phyloP scores from a whole-genome alignment of 495 filamentous ascomycete species.

The Talaromyces adpressus region DNA sequence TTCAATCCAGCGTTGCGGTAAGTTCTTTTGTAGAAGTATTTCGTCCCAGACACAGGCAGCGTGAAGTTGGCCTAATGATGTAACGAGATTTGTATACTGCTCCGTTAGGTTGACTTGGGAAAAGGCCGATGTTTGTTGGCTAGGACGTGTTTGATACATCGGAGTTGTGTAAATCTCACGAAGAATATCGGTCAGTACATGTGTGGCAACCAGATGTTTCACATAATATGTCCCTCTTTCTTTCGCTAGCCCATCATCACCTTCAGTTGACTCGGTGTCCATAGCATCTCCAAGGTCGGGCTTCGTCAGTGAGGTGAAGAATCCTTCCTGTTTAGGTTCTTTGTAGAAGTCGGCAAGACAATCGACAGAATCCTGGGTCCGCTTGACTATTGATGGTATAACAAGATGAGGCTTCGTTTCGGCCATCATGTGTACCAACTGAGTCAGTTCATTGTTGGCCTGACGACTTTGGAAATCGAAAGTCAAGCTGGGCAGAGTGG shows the following conservation, averaged over 20 bases:
- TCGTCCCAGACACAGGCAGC: slow-evolving; percentile 79
- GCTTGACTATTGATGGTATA: slow-evolving; percentile 69
- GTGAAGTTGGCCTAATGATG: slow-evolving; percentile 66
- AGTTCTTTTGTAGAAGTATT: slow-evolving; percentile 58
- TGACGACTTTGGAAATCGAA: slow-evolving; percentile 63
- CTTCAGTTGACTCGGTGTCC: slow-evolving; percentile 14
- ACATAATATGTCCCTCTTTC: slow-evolving; percentile 59
- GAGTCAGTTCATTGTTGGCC: slow-evolving; percentile 57
- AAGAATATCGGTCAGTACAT: slow-evolving; percentile 65
- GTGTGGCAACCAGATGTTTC: slow-evolving; percentile 68
- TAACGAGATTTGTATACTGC: slow-evolving; percentile 61
- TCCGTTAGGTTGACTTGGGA: slow-evolving; percentile 72
- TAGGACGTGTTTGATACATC: slow-evolving; percentile 53
- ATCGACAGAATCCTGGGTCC: slow-evolving; percentile 62
- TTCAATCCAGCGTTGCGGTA: slow-evolving; percentile 61
- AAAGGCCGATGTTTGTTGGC: slow-evolving; percentile 48
- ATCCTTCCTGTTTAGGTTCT: slow-evolving; percentile 41
- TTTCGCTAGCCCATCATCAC: slow-evolving; percentile 17
- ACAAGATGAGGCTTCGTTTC: slow-evolving; percentile 79
- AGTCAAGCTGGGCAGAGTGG: slow-evolving; percentile 68
- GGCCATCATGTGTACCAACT: slow-evolving; percentile 70
- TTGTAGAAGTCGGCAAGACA: slow-evolving; percentile 57
- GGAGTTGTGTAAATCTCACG: slow-evolving; percentile 63
- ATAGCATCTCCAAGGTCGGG: slow-evolving; percentile 19
- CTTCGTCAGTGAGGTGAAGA: slow-evolving; percentile 59